Base-by-base conservation (phyloP, 768 basidiomycete species). In the Rhodotorula graminis region DNA sequence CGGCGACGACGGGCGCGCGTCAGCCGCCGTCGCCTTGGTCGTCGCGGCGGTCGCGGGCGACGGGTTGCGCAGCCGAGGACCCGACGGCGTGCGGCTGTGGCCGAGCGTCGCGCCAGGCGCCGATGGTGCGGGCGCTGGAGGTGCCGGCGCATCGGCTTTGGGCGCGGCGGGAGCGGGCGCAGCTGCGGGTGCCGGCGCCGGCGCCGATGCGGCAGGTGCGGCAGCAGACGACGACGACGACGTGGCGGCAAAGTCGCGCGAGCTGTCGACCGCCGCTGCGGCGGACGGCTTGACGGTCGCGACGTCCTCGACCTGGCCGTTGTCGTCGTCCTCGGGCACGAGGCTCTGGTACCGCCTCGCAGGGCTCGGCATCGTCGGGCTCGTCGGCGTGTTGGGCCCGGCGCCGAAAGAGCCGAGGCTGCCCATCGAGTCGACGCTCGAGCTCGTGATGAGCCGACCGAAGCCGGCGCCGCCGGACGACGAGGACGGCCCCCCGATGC, bases 301-400 rank as follows among this genome's bases (percentile, higher is more conserved):
- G n/a, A 69, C 71, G 37, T 76, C 71, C 69, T 76, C 74, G 49
- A 76, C 73, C 15, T 27, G 56, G 31, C 60, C 61, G 25, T 74
- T 62, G 50, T 74, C 73, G 23, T 71, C 67, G 19, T 75, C 73
- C 9, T 68, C 70, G 21, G 61, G 61, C 7, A 59, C 65, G 31
- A n/a, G 31, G 44, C 23, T n/a, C 44, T 61, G 60, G 29, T 44
- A 61, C 18, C 59, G 29, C 33, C 31, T 27, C 23, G 58, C 31
- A 29, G 71, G 71, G 49, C 67, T 68, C 15, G 58, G 37, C 23
- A 25, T 49, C 29, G 52, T 67, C 49, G 71, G 71, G 8, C 58
- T 61, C 27, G 71, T 72, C 25, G 71, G 71, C 11, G 71, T 67
- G n/a, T 27, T 21, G 18, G 61, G 67, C 10, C 61, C 65, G 40